These are phyloP conservation scores for Lentinula aciculospora DNA, from an alignment of 768 basidiomycete species.

Conservation along the genomic window DNA sequence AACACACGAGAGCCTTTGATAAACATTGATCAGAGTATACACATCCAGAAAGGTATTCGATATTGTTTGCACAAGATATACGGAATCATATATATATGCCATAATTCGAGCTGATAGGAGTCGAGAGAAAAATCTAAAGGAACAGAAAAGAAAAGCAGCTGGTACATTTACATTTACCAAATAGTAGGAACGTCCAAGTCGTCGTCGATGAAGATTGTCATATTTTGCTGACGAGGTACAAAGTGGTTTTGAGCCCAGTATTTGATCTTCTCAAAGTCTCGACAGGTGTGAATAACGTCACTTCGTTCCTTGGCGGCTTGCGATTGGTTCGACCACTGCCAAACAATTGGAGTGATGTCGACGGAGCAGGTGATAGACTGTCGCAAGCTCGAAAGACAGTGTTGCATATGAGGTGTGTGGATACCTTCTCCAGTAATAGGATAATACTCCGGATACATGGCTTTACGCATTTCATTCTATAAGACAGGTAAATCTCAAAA, in stretches of 20 bases:
- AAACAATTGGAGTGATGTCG: slow-evolving; percentile 19
- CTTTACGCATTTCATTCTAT: slow-evolving; percentile 18
- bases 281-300: slow-evolving; percentile 21
- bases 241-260: slow-evolving; percentile 6
- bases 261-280: slow-evolving; percentile 4
- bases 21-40: neutral
- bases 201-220: slow-evolving; percentile 18
- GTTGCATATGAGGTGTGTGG: slow-evolving; percentile 17
- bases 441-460: slow-evolving; percentile 17
- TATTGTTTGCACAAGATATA: too few relatives aligned
- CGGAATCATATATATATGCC: too few relatives aligned
- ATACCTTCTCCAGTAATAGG: slow-evolving; percentile 13
- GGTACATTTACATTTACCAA: neutral
- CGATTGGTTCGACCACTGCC: slow-evolving; percentile 19
- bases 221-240: slow-evolving; percentile 9
- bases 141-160: neutral
- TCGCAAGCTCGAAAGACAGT: slow-evolving; percentile 18
- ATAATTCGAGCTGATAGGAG: too few relatives aligned
- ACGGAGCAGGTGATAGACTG: slow-evolving; percentile 19
- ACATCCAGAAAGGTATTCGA: too few relatives aligned
- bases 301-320: slow-evolving; percentile 14
- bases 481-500: neutral
- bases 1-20: too few relatives aligned
- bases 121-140: neutral
- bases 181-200: slow-evolving; percentile 6